Percentiles rank a stretch among this genome's conserved stretches.
Conservation (phyloP, 2,329 filamentous ascomycete genomes). For the Monilinia polystroma region DNA sequence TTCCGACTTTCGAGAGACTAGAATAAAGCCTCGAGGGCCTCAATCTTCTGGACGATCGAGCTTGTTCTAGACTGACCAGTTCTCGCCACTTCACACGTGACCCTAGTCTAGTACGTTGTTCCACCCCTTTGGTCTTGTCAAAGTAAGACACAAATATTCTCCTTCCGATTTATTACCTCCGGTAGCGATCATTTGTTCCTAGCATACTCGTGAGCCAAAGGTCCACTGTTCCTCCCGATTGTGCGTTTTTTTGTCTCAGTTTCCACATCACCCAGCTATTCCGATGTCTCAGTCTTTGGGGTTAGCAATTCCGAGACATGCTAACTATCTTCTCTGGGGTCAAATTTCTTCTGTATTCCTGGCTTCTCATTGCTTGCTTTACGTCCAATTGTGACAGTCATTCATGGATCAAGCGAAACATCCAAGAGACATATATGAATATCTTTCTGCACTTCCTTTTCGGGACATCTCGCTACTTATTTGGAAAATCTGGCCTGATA, state of each 20-base stretch:
- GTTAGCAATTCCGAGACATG: conserved; percentile 19
- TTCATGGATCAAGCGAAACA: conserved; percentile 13
- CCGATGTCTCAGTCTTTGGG: conserved; percentile 15
- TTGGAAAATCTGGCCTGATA: conserved; percentile 4
- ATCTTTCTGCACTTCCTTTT: background rate
- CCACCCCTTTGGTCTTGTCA: conserved; percentile 1
- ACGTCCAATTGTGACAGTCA: background rate
- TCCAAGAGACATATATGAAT: conserved; percentile 12
- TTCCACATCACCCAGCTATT: background rate
- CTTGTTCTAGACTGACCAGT: background rate
- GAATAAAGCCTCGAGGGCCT: background rate
- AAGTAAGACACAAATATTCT: conserved; percentile 22
- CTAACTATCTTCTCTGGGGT: background rate
- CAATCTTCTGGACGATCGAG: background rate
- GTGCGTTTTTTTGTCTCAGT: conserved; percentile 21
- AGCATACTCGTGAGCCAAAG: conserved; percentile 19
- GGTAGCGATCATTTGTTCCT: conserved; percentile 8
- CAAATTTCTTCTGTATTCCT: background rate
- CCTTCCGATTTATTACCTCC: conserved; percentile 23
- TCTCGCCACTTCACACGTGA: background rate
- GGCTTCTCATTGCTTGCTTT: background rate
- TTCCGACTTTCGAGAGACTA: background rate
- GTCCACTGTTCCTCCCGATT: conserved; percentile 22
- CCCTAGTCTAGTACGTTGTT: background rate
- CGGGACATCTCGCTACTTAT: background rate